Percentiles rank a stretch among this genome's conserved stretches.
Evolutionary conservation across 257 asterid genomes (phyloP).

Genomic region (Ocimum tenuiflorum): DNA sequence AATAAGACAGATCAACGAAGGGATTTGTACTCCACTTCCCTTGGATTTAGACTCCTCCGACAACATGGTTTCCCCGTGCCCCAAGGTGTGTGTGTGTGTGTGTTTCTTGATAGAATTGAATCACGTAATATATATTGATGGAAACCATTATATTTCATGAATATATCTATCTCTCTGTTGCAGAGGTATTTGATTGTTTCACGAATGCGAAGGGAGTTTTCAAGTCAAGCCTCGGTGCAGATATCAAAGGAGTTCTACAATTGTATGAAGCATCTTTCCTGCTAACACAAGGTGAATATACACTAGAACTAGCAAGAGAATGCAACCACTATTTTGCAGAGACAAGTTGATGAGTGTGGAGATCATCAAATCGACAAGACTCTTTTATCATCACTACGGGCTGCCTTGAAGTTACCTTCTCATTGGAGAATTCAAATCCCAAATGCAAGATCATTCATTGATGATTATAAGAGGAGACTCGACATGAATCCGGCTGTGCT

Average conservation of each 20-base stretch:
- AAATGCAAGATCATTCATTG: neutral
- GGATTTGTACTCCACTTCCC: slow-evolving; percentile 1
- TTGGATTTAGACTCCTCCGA: neutral
- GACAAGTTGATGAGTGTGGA: neutral
- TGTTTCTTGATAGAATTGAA: no score
- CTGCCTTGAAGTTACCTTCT: neutral
- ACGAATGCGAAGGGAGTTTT: neutral
- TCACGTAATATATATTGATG: no score
- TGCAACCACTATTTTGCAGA: neutral
- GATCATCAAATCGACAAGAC: neutral
- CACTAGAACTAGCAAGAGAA: neutral
- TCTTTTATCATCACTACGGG: neutral
- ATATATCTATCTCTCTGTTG: neutral
- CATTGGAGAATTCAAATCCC: neutral
- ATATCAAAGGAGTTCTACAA: neutral
- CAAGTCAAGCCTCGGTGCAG: neutral
- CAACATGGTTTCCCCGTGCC: neutral
- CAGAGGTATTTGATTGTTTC: neutral
- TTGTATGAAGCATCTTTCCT: slow-evolving; percentile 4
- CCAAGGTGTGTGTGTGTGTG: no score
- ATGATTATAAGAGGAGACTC: neutral
- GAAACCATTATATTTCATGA: no score
- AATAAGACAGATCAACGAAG: no score
- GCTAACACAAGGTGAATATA: neutral
- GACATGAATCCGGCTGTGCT: neutral